Evolutionary conservation across 768 basidiomycete species (phyloP), one percentile per base, ranked within the genome.

Genomic region (Auriscalpium microsporum): DNA sequence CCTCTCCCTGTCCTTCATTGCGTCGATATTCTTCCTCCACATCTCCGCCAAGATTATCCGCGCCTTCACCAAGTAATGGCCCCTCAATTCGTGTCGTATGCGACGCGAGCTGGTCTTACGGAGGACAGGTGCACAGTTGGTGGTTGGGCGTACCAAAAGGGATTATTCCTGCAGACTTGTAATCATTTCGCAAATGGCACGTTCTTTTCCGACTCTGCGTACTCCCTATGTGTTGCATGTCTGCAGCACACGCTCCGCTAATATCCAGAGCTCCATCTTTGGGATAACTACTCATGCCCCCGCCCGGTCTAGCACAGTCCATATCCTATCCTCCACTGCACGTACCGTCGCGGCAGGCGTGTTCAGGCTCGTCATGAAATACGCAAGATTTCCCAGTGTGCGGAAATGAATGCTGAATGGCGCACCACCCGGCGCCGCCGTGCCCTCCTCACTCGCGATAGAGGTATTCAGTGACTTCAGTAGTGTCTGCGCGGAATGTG

Each of bases 11-110:
- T 90, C 90, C 17, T 97, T 97, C 79, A 96, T 97, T 73, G 94
- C 86, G 40, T 95, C 93, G 56, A 95, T 96, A 69, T 96, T 97
- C 83, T 96, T 95, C 86, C 87, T 96, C 44, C 94, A 97, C 71
- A 95, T 96, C 69, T 87, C 91, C 45, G 92, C 94, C 63, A 95
- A 95, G 75, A 78, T 95, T 69, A 90, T 95, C 70, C 85, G 90
- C 59, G 82, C 84, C 47, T 91, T 95, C 72, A 86, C 90, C 21
- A 61, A 61, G 47, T 61, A 59, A 45, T 16, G 35, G 49, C 50
- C 13, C 8, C 10, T 50, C 13, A 34, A 17, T 50, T 50, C 10
- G 19, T 10, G 47, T 28, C 17, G 35, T 50, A 19, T 48, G 28
- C 47, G 14, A 34, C 28, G 14, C 9, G 14, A 36, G 36, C 17